Evolutionary conservation across 192 early-diverging fungal genomes (phyloP).

Genomic region (Entomortierella beljakovae): DNA sequence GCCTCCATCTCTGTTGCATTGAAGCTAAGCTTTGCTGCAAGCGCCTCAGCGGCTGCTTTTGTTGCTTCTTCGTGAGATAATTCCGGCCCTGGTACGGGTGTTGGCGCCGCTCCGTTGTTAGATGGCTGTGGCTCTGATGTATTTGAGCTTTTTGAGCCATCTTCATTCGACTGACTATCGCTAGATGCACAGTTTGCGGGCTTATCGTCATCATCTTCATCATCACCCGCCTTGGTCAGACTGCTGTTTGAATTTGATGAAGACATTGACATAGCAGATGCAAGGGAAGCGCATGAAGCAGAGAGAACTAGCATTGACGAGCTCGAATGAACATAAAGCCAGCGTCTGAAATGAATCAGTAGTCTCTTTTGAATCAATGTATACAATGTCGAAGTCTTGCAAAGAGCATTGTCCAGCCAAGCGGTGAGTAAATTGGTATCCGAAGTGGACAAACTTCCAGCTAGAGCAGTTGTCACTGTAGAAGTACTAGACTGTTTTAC

Average conservation of each 20-base stretch:
- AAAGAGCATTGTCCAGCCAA: conserved; percentile 45
- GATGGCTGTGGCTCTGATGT: not conserved
- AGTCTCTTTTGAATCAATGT: conserved; percentile 42
- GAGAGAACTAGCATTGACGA: conserved; percentile 46
- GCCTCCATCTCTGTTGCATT: conserved; percentile 50
- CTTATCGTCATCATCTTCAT: conserved; percentile 8
- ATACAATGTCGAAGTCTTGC: conserved; percentile 36
- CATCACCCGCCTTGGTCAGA: not conserved
- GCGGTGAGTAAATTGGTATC: conserved; percentile 40
- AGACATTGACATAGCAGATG: conserved; percentile 42
- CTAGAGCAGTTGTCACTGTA: not conserved
- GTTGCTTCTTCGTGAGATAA: conserved; percentile 39
- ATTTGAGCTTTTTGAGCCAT: not conserved
- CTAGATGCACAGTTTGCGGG: not conserved
- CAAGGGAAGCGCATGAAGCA: conserved; percentile 35
- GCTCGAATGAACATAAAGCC: conserved; percentile 43
- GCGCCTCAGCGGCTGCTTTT: conserved; percentile 43
- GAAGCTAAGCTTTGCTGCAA: conserved; percentile 49
- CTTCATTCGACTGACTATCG: not conserved
- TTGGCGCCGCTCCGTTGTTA: not conserved
- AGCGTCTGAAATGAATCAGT: conserved; percentile 46
- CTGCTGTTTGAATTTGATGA: not conserved
- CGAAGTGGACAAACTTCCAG: conserved; percentile 9
- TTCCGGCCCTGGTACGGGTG: not conserved
- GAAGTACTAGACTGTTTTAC: not conserved